Evolutionary conservation across 225 moss, liverwort and hornwort species (phyloP).

Genomic region (Thuidium tamariscinum): DNA sequence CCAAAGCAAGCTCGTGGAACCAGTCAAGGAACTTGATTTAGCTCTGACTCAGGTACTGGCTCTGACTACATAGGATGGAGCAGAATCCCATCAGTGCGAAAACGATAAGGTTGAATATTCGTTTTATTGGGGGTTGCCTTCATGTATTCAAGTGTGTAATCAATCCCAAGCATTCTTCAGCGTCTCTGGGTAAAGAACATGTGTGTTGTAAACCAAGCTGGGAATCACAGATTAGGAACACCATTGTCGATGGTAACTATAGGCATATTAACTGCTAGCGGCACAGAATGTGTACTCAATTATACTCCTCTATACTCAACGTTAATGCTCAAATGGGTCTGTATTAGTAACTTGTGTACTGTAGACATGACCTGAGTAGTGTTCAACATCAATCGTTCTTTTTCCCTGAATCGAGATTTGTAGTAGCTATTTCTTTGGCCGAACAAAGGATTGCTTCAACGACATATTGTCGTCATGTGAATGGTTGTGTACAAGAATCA

Average conservation of each 20-base stretch:
- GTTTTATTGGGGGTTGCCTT: background rate
- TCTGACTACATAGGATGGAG: background rate
- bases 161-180: background rate
- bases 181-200: background rate
- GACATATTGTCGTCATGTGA: background rate
- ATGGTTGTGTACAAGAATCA: background rate
- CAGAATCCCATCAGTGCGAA: background rate
- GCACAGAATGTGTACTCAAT: background rate
- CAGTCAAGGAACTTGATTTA: conserved; percentile 85
- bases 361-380: background rate
- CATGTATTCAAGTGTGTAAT: background rate
- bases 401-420: background rate
- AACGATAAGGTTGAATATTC: background rate
- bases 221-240: background rate
- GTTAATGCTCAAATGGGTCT: background rate
- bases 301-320: background rate
- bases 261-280: background rate
- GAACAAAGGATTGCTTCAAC: background rate
- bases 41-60: conserved; percentile 74
- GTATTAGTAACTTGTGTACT: background rate
- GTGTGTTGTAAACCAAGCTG: background rate
- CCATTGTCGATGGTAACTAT: background rate
- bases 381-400: background rate
- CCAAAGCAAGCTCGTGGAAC: conserved; percentile 86
- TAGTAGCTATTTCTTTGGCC: background rate